phyloP scores from a whole-genome alignment of 495 filamentous ascomycete species.

The Hypoxylon fragiforme region DNA sequence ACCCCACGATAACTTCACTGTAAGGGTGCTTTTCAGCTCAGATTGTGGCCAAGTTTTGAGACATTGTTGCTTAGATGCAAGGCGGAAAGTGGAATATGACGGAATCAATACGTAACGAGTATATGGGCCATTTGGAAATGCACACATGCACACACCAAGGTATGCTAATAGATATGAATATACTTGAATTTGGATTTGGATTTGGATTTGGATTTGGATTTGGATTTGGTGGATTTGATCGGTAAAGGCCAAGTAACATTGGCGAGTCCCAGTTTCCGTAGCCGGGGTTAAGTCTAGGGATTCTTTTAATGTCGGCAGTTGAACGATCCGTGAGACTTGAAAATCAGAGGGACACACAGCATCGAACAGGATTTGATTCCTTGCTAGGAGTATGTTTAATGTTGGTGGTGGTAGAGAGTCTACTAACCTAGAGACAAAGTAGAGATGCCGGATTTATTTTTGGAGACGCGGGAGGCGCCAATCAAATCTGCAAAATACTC shows the following conservation, averaged over 20 bases:
- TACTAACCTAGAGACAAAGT: too few relatives aligned
- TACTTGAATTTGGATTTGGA: too few relatives aligned
- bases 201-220: too few relatives aligned
- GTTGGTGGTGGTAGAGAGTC: too few relatives aligned
- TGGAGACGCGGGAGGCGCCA: conserved; percentile 33
- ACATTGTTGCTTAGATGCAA: too few relatives aligned
- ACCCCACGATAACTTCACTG: too few relatives aligned
- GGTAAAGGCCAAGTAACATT: neutral
- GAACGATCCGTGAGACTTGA: conserved; percentile 18
- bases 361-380: neutral
- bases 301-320: conserved; percentile 28
- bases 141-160: too few relatives aligned
- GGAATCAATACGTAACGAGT: conserved; percentile 7
- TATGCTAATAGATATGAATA: too few relatives aligned
- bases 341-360: conserved; percentile 2
- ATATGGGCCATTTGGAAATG: neutral
- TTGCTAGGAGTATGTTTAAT: too few relatives aligned
- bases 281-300: neutral
- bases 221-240: neutral
- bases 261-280: conserved; percentile 6
- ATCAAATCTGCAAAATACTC: conserved; percentile 24
- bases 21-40: too few relatives aligned
- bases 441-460: conserved; percentile 9
- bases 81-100: conserved; percentile 10
- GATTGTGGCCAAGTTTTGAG: too few relatives aligned